phyloP scores from a whole-genome alignment of 176 grass and related monocot species.

The Oryza australiensis region DNA sequence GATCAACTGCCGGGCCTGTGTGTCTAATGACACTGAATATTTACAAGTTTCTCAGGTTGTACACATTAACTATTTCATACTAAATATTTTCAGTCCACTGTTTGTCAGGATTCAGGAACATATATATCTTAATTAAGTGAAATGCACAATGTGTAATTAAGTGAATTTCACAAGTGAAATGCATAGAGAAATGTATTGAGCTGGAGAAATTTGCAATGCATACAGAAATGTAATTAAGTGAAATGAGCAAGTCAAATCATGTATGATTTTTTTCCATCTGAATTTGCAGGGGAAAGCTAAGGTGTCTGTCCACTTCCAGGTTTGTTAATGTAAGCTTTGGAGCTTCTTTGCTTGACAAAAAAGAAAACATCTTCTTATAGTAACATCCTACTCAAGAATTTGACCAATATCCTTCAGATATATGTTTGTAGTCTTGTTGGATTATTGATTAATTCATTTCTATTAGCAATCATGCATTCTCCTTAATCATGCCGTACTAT shows the following conservation, averaged over 20 bases:
- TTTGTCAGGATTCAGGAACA: not conserved
- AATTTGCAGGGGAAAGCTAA: not conserved
- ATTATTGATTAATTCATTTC: conserved; percentile 14
- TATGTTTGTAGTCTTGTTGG: not conserved
- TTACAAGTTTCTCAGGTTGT: not conserved
- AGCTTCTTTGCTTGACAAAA: conserved; percentile 12
- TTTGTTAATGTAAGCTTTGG: not conserved
- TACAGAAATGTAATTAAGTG: not conserved
- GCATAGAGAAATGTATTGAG: no score
- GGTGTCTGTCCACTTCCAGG: not conserved
- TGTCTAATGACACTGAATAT: not conserved
- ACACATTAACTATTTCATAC: not conserved
- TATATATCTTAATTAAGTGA: not conserved
- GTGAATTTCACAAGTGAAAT: no score
- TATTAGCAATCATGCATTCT: conserved; percentile 32
- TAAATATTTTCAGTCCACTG: not conserved
- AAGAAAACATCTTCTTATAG: not conserved
- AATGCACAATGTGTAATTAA: not conserved
- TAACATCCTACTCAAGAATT: not conserved
- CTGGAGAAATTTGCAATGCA: no score
- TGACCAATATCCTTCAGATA: conserved; percentile 18
- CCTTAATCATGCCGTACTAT: conserved; percentile 36
- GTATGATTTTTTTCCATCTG: not conserved
- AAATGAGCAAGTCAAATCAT: not conserved
- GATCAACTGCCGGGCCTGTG: conserved; percentile 3